These are phyloP conservation scores for Lolium perenne DNA, from an alignment of 176 grass and related monocot species.

Conservation along the genomic window DNA sequence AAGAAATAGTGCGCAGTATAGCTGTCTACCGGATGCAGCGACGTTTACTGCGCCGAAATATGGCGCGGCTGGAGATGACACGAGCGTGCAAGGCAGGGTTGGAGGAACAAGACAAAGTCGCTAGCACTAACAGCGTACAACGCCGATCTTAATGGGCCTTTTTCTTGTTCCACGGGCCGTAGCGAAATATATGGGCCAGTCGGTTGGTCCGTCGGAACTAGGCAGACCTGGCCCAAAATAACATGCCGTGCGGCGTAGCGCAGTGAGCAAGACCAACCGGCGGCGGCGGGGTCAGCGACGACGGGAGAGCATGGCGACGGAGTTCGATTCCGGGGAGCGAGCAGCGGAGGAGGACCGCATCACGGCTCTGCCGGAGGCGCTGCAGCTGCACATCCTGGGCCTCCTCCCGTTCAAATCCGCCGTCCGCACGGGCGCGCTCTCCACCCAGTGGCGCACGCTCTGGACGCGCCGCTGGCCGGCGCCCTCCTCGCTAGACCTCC, in stretches of 20 bases:
- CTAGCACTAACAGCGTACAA: too few relatives aligned
- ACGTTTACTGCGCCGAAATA: too few relatives aligned
- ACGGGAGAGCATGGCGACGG: not conserved
- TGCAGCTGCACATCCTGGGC: slow-evolving; percentile 19
- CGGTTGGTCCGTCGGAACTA: too few relatives aligned
- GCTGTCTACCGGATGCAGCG: too few relatives aligned
- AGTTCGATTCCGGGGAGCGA: not conserved
- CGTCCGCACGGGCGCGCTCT: slow-evolving; percentile 20
- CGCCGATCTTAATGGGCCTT: too few relatives aligned
- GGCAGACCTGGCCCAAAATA: not conserved
- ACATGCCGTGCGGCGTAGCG: not conserved
- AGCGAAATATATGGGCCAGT: too few relatives aligned
- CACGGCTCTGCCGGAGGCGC: not conserved
- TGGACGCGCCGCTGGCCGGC: slow-evolving; percentile 12
- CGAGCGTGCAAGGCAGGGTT: too few relatives aligned
- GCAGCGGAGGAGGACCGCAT: not conserved
- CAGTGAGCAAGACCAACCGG: not conserved
- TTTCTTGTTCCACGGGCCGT: too few relatives aligned
- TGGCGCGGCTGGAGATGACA: too few relatives aligned
- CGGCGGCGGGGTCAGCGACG: not conserved
- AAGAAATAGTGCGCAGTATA: too few relatives aligned
- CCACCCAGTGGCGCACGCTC: not conserved
- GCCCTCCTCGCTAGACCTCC: slow-evolving; percentile 14
- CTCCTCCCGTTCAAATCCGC: slow-evolving; percentile 12
- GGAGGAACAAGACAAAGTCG: too few relatives aligned